phyloP scores from a whole-genome alignment of 1,284 basidiomycete genomes.

The Pseudozyma flocculosa region DNA sequence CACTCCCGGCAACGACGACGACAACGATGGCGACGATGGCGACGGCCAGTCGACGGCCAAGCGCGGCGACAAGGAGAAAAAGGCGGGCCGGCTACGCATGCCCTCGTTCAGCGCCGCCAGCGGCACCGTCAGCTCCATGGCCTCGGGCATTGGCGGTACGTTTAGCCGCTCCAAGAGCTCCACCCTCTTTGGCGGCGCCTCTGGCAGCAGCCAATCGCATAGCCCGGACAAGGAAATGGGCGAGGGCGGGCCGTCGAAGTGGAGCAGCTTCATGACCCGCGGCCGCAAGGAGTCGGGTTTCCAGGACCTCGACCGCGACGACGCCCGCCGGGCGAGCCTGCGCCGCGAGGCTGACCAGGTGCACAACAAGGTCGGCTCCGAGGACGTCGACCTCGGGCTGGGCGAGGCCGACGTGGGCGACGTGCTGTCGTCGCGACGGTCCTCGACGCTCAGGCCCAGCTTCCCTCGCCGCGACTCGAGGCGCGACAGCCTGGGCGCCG shows the following conservation, averaged over 20 bases:
- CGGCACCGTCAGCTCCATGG: conserved; percentile 21
- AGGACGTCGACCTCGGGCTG: neutral
- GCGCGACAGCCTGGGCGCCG: neutral
- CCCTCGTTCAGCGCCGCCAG: conserved; percentile 21
- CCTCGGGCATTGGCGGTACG: conserved; percentile 16
- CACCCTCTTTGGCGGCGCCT: conserved; percentile 3
- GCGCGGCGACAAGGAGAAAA: conserved; percentile 11
- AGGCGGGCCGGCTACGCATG: conserved; percentile 18
- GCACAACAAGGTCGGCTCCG: neutral
- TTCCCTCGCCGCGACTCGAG: too few relatives aligned
- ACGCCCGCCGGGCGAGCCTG: neutral
- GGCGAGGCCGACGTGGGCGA: neutral
- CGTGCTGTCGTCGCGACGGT: neutral
- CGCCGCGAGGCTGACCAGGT: neutral
- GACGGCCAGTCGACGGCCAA: conserved; percentile 9
- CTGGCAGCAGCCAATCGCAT: neutral
- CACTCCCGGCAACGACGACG: neutral
- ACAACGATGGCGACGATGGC: neutral
- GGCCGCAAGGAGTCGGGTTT: conserved; percentile 24
- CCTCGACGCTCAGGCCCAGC: too few relatives aligned
- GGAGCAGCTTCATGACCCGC: conserved; percentile 15
- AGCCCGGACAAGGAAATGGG: conserved; percentile 19
- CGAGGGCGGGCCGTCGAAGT: conserved; percentile 14
- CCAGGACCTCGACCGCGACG: neutral
- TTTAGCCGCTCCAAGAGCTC: conserved; percentile 12